phyloP scores from a whole-genome alignment of 371 early-diverging fungal genomes.

The Saksenaea oblongispora region DNA sequence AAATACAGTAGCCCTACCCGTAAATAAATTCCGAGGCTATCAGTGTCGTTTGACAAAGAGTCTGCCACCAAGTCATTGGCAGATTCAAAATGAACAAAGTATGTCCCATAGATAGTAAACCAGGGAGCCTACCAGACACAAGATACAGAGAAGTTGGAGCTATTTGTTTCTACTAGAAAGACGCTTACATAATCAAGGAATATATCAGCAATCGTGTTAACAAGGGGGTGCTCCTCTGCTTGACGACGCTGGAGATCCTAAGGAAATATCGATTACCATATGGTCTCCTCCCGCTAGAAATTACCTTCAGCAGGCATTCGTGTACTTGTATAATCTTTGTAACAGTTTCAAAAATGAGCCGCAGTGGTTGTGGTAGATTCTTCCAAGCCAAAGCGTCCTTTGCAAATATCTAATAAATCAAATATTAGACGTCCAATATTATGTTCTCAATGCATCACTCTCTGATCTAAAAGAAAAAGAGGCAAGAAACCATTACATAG shows the following conservation, averaged over 20 bases:
- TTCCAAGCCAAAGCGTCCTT: conserved; percentile 41
- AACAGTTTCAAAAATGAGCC: conserved; percentile 58
- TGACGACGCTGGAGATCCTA: conserved; percentile 31
- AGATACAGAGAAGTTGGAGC: neutral
- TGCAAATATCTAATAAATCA: conserved; percentile 50
- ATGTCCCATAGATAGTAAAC: conserved; percentile 20
- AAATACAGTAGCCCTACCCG: conserved; percentile 16
- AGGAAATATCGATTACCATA: neutral
- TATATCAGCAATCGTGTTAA: conserved; percentile 30
- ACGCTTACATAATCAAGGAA: conserved; percentile 27
- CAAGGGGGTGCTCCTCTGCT: conserved; percentile 20
- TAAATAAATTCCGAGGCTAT: conserved; percentile 33
- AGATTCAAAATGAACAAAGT: conserved; percentile 40
- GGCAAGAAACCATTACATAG: conserved; percentile 37
- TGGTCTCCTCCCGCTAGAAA: neutral
- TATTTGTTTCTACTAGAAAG: neutral
- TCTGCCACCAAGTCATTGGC: conserved; percentile 30
- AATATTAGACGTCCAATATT: neutral
- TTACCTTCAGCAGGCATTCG: conserved; percentile 30
- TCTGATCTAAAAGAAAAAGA: neutral
- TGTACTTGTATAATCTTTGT: conserved; percentile 52
- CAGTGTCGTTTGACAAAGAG: conserved; percentile 17
- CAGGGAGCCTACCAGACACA: conserved; percentile 5
- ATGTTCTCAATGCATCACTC: neutral
- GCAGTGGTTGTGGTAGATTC: conserved; percentile 49